phyloP scores from a whole-genome alignment of 441 rosid species.

The Corymbia calophylla region DNA sequence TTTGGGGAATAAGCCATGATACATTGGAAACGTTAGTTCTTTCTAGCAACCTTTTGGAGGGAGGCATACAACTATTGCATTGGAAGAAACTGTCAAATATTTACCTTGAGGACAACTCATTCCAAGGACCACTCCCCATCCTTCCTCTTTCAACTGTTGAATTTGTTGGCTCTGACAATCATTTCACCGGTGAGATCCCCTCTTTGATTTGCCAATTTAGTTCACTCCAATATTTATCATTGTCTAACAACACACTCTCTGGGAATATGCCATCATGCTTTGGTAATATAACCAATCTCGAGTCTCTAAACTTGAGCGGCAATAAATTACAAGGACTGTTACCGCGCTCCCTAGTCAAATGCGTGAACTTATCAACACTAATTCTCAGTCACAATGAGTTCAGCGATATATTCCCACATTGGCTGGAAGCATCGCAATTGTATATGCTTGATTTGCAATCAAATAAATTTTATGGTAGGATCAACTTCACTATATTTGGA shows the following conservation, averaged over 20 bases:
- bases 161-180: fast-evolving
- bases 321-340: no score
- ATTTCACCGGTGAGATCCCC: background rate
- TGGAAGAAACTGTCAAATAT: fast-evolving
- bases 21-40: fast-evolving
- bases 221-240: fast-evolving
- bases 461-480: no score
- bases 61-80: background rate
- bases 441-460: fast-evolving
- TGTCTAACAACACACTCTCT: fast-evolving
- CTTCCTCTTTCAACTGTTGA: fast-evolving
- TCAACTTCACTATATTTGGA: no score
- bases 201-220: fast-evolving
- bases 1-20: background rate
- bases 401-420: no score
- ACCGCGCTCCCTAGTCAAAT: no score
- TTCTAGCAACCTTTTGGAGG: background rate
- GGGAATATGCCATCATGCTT: background rate
- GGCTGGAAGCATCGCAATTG: no score
- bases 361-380: no score
- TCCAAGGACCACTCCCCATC: no score
- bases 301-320: fast-evolving
- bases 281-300: fast-evolving
- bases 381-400: no score
- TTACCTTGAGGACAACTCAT: no score